These are phyloP conservation scores for Aspergillus brunneoviolaceus DNA, from an alignment of 2,329 filamentous ascomycete genomes.

Conservation along the genomic window DNA sequence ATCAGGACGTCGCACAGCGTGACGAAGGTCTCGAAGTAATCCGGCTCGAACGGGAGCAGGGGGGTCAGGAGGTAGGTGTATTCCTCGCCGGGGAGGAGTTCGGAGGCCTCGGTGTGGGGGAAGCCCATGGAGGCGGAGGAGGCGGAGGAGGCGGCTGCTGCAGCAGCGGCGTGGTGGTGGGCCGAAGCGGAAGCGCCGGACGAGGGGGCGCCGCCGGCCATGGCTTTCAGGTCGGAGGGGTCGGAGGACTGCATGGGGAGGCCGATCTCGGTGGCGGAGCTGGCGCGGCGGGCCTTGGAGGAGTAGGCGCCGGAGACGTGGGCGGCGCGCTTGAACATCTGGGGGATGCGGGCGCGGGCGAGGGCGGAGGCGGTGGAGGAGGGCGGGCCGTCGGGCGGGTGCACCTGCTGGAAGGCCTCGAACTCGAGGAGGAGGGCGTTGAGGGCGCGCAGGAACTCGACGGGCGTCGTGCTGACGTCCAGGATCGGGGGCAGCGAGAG, in stretches of 20 bases:
- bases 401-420: conserved; percentile 86
- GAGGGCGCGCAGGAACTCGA: conserved; percentile 83
- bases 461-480: conserved; percentile 74
- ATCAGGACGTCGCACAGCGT: conserved; percentile 94
- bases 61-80: conserved; percentile 90
- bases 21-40: conserved; percentile 95
- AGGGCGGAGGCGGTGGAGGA: conserved; percentile 68
- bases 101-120: conserved; percentile 52
- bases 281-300: conserved; percentile 57
- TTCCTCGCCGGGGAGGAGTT: conserved; percentile 77
- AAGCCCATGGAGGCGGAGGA: conserved; percentile 42
- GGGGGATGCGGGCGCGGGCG: conserved; percentile 74
- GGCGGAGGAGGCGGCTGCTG: conserved; percentile 39
- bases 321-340: conserved; percentile 72
- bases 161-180: conserved; percentile 37
- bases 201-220: conserved; percentile 40
- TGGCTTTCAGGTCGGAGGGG: conserved; percentile 48
- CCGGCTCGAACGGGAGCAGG: conserved; percentile 87
- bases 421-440: conserved; percentile 87
- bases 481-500: conserved; percentile 86
- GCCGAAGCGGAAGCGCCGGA: conserved; percentile 39
- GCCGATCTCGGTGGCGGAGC: conserved; percentile 61
- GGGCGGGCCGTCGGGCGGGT: conserved; percentile 71
- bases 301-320: conserved; percentile 45
- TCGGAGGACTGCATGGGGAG: conserved; percentile 53